These are phyloP conservation scores for Bipolaris bicolor DNA, from an alignment of 2,329 filamentous ascomycete species.

Conservation along the genomic window DNA sequence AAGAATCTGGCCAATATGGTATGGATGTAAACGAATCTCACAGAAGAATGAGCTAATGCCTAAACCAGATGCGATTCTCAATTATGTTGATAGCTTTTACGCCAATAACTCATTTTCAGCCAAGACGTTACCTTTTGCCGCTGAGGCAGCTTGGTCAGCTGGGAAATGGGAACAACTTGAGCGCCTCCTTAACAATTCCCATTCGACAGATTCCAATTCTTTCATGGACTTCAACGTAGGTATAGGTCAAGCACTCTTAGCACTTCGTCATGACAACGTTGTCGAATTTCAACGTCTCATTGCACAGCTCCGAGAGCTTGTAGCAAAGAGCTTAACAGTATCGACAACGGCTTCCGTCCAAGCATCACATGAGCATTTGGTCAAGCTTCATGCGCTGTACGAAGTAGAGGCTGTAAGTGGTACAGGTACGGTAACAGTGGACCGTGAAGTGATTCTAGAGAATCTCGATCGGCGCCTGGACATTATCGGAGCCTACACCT, in stretches of 20 bases:
- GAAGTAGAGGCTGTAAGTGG: constrained; percentile 81
- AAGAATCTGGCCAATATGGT: constrained; percentile 96
- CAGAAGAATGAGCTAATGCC: constrained; percentile 25
- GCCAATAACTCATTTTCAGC: constrained; percentile 34
- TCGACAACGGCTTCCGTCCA: constrained; percentile 81
- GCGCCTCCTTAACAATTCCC: constrained; percentile 61
- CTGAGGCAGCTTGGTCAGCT: constrained; percentile 91
- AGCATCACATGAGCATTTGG: constrained; percentile 80
- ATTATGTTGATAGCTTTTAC: constrained; percentile 81
- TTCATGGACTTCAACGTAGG: constrained; percentile 80
- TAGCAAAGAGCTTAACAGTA: constrained; percentile 75
- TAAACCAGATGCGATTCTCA: constrained; percentile 75
- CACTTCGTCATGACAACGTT: constrained; percentile 60
- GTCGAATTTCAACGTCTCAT: constrained; percentile 64
- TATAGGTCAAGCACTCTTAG: constrained; percentile 71
- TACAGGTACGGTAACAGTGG: constrained; percentile 39
- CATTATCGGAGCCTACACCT: constrained; percentile 83
- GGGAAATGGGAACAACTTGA: constrained; percentile 78
- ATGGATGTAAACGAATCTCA: constrained; percentile 32
- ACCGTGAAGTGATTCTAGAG: constrained; percentile 52
- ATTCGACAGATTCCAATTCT: constrained; percentile 46
- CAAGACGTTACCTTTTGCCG: constrained; percentile 77
- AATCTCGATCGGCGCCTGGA: constrained; percentile 79
- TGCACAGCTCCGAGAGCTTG: constrained; percentile 68
- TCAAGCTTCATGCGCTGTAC: constrained; percentile 84